A percentile compares a stretch with the other conserved stretches of the same genome.
phyloP scores from a whole-genome alignment of 23 red algal species.

The Gracilariopsis chorda region DNA sequence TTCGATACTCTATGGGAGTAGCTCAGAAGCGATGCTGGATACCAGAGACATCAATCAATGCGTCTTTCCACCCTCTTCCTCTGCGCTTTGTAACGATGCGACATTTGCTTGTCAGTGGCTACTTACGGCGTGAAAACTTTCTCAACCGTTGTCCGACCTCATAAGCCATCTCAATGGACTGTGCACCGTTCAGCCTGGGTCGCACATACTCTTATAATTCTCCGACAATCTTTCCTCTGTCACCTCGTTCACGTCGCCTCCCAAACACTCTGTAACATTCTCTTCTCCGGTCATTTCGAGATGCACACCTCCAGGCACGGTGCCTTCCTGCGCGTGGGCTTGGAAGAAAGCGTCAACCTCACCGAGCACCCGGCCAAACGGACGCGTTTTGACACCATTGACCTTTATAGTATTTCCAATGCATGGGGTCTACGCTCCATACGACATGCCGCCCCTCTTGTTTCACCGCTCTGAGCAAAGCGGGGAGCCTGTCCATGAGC shows the following conservation, averaged over 20 bases:
- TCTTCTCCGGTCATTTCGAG: conserved; percentile 92
- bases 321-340: conserved; percentile 68
- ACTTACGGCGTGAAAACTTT: neutral
- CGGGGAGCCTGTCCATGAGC: conserved; percentile 72
- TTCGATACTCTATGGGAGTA: too few species aligned
- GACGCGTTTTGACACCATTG: conserved; percentile 71
- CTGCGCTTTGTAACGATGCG: too few species aligned
- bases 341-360: conserved; percentile 92
- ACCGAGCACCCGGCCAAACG: conserved; percentile 64
- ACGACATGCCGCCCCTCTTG: conserved; percentile 70
- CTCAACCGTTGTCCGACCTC: neutral
- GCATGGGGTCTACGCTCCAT: conserved; percentile 93
- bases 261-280: conserved; percentile 85
- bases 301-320: conserved; percentile 81
- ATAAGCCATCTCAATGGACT: conserved; percentile 16
- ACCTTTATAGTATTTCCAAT: conserved; percentile 85
- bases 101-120: too few species aligned
- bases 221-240: conserved; percentile 47
- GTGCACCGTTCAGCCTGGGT: conserved; percentile 92
- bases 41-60: too few species aligned
- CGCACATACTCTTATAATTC: conserved; percentile 77
- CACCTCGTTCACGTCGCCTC: conserved; percentile 56
- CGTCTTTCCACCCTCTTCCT: too few species aligned
- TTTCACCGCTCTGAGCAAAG: conserved; percentile 72
- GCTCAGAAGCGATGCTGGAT: too few species aligned